Conservation (phyloP, 495 filamentous ascomycete species). For the Neurospora pannonica region DNA sequence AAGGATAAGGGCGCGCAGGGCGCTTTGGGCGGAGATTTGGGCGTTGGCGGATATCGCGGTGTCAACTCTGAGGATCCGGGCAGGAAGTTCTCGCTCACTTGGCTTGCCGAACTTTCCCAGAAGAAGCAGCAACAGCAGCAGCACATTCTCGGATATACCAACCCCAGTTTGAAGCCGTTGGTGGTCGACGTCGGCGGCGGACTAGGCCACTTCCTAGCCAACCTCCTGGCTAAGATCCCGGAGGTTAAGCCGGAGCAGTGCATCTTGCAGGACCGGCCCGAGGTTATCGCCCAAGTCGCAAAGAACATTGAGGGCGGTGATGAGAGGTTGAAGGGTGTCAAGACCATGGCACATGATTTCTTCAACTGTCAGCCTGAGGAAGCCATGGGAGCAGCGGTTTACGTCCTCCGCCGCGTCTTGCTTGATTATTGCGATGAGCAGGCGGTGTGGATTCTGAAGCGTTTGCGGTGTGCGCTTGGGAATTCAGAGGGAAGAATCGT, state of each 20-base stretch:
- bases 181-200: constrained; percentile 45
- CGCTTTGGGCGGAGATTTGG: constrained; percentile 10
- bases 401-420: constrained; percentile 41
- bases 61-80: neutral
- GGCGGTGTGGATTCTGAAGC: constrained; percentile 27
- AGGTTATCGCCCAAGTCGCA: constrained; percentile 27
- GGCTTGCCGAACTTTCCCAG: neutral
- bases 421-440: constrained; percentile 41
- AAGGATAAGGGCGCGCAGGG: constrained; percentile 5
- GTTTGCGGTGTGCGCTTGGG: constrained; percentile 23
- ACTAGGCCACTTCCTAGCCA: constrained; percentile 35
- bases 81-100: neutral
- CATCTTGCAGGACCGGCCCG: constrained; percentile 36
- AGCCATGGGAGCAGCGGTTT: constrained; percentile 35
- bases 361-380: constrained; percentile 34
- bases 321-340: constrained; percentile 16
- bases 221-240: constrained; percentile 24
- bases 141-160: neutral
- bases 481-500: constrained; percentile 4
- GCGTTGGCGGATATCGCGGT: neutral
- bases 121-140: constrained; percentile 2
- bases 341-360: constrained; percentile 32
- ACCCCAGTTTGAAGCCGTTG: constrained; percentile 1
- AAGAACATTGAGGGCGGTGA: constrained; percentile 1
- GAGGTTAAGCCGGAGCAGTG: constrained; percentile 19